phyloP scores from a whole-genome alignment of 176 grass and related monocot species.

The Triticum monococcum region DNA sequence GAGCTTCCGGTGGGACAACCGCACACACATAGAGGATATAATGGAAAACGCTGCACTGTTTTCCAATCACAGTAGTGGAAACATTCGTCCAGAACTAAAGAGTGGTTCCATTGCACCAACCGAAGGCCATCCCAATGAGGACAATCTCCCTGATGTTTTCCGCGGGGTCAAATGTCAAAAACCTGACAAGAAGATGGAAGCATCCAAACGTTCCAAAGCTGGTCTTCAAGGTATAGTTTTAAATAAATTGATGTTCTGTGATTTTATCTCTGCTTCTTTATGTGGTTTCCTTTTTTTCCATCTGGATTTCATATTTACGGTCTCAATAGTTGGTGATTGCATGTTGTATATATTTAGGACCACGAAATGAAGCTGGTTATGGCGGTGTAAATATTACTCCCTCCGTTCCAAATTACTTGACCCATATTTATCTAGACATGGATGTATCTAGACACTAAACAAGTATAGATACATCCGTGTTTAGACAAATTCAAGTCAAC shows the following conservation, averaged over 20 bases:
- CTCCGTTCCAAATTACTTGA: too few relatives aligned
- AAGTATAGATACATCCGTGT: too few relatives aligned
- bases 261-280: neutral
- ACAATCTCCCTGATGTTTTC: slow-evolving; percentile 13
- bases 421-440: too few relatives aligned
- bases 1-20: slow-evolving; percentile 72
- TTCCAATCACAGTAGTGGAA: slow-evolving; percentile 32
- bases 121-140: slow-evolving; percentile 25
- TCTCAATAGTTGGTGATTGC: neutral
- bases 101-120: slow-evolving; percentile 31
- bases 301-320: slow-evolving; percentile 8
- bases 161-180: slow-evolving; percentile 32
- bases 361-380: neutral
- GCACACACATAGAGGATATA: slow-evolving; percentile 69
- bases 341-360: slow-evolving; percentile 14
- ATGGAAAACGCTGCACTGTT: slow-evolving; percentile 30
- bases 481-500: too few relatives aligned
- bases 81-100: slow-evolving; percentile 38
- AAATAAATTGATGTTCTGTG: neutral
- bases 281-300: neutral
- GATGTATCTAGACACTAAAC: too few relatives aligned
- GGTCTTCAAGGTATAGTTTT: slow-evolving; percentile 30
- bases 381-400: neutral
- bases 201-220: slow-evolving; percentile 35
- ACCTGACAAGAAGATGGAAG: slow-evolving; percentile 40